Conservation (phyloP, 2,329 filamentous ascomycete species). For the Trichophyton rubrum region DNA sequence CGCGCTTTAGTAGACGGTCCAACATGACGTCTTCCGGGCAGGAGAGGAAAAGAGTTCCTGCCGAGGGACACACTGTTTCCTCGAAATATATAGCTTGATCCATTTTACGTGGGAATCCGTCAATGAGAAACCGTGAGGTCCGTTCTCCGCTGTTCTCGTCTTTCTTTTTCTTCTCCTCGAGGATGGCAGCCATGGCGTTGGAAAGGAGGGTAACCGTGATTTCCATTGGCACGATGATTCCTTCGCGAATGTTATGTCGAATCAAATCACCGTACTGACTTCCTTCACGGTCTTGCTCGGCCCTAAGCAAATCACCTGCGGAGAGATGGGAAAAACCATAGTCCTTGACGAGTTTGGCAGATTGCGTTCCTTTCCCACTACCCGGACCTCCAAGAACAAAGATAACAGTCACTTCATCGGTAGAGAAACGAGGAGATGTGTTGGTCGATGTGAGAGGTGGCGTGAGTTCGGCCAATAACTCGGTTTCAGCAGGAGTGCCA, state of each 20-base stretch:
- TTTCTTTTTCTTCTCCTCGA: slow-evolving; percentile 39
- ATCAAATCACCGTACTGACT: slow-evolving; percentile 89
- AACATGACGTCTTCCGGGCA: slow-evolving; percentile 86
- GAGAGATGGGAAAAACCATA: slow-evolving; percentile 89
- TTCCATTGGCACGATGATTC: slow-evolving; percentile 96
- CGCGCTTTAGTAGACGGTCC: slow-evolving; percentile 67
- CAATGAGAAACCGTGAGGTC: slow-evolving; percentile 59
- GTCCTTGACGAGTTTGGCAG: slow-evolving; percentile 70
- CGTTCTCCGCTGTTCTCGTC: slow-evolving; percentile 16
- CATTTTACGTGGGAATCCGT: slow-evolving; percentile 89
- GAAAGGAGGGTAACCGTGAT: slow-evolving; percentile 88
- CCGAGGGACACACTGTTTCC: slow-evolving; percentile 67
- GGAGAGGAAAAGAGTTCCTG: slow-evolving; percentile 86
- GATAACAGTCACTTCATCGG: slow-evolving; percentile 74
- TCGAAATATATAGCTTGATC: slow-evolving; percentile 95
- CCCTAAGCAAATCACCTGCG: slow-evolving; percentile 83
- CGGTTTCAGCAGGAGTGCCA: slow-evolving; percentile 14
- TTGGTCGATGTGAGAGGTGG: slow-evolving; percentile 42
- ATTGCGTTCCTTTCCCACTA: slow-evolving; percentile 94
- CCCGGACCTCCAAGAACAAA: slow-evolving; percentile 95
- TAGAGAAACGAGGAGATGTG: slow-evolving; percentile 58
- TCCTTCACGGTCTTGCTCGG: slow-evolving; percentile 77
- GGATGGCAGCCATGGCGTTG: slow-evolving; percentile 71
- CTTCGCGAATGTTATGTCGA: slow-evolving; percentile 83
- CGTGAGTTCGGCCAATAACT: slow-evolving; percentile 23